Base-by-base conservation (phyloP, 2,329 filamentous ascomycete species). In the Phyllosticta citribraziliensis region DNA sequence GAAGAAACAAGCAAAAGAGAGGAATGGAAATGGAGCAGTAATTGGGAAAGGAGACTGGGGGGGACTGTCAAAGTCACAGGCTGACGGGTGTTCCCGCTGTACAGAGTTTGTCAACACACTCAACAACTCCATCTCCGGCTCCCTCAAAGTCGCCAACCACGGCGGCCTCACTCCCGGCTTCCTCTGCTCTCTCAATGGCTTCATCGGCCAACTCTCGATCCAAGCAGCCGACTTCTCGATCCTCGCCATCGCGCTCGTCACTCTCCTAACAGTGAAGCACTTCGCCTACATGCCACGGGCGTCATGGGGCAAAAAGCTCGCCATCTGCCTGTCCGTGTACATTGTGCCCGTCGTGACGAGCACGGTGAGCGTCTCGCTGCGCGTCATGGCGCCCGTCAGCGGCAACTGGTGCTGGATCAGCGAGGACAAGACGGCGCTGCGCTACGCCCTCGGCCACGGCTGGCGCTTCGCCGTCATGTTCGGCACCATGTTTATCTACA, bases 361-460 rank as follows among this genome's bases (percentile, higher is more conserved):
- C 19, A 52, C 35, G 4, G 55, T 14, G n/a, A 54, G 35, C 2
- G 27, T 54, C 12, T 25, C 30, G 1, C 19, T 60, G 17, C 22
- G 47, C 5, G 62, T 66, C 12, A 71, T 73, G 62, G 72, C 67
- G 1, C 74, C 74, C 30, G 76, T 78, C 1, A 76, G 75, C 3
- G 77, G 77, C 0, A 79, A 79, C 63, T 80, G 78, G 77, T 79
- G 78, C 66, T 80, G 78, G 78, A 79, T 80, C 63, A 67, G 70
- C 14, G 63, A 68, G 10, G 64, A 69, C 2, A 67, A 72, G 17
- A 65, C 69, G 25, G 73, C 72, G 11, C 68, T 78, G 20, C 73
- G 78, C 22, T 80, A 79, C 59, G 72, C 67, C 1, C 69, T 80
- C 53, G 75, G 75, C 0, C 78, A 80, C 59, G 76, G 74, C 51